phyloP scores from a whole-genome alignment of 495 filamentous ascomycete species.

The Aspergillus cavernicola region DNA sequence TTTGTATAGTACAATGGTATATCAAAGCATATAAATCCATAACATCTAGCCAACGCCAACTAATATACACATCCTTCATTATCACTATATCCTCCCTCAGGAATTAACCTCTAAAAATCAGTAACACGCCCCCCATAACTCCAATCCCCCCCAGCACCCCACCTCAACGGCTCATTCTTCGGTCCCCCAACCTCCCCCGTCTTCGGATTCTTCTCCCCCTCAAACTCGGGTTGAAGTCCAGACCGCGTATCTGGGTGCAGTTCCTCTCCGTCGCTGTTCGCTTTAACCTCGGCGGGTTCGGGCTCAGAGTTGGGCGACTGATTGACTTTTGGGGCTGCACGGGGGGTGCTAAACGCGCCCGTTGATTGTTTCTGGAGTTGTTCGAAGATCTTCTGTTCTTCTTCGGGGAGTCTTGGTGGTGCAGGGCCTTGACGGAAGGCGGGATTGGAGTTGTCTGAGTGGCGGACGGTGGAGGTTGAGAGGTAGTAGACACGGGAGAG shows the following conservation, averaged over 20 bases:
- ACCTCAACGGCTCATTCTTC: conserved; percentile 94
- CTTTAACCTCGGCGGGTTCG: conserved; percentile 36
- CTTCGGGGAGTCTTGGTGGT: conserved; percentile 78
- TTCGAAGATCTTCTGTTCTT: conserved; percentile 92
- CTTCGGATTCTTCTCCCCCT: conserved; percentile 86
- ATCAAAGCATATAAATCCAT: too few relatives aligned
- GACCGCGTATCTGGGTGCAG: conserved; percentile 65
- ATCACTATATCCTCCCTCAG: too few relatives aligned
- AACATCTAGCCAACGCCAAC: too few relatives aligned
- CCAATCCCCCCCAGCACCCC: conserved; percentile 81
- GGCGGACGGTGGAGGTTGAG: conserved; percentile 31
- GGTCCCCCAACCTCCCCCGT: conserved; percentile 96
- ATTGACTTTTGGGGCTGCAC: conserved; percentile 36
- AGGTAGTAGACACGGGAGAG: conserved; percentile 26
- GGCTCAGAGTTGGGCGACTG: conserved; percentile 36
- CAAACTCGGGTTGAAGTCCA: conserved; percentile 86
- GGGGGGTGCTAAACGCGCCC: conserved; percentile 69
- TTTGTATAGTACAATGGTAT: too few relatives aligned
- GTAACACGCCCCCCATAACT: conserved; percentile 95
- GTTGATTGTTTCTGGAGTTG: conserved; percentile 69
- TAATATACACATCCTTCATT: too few relatives aligned
- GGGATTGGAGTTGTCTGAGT: conserved; percentile 26
- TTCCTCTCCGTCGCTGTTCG: conserved; percentile 54
- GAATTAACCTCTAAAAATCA: too few relatives aligned
- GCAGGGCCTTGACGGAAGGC: conserved; percentile 54